Conservation (phyloP, 148 eudicot genomes). For the Rhododendron williamsianum region DNA sequence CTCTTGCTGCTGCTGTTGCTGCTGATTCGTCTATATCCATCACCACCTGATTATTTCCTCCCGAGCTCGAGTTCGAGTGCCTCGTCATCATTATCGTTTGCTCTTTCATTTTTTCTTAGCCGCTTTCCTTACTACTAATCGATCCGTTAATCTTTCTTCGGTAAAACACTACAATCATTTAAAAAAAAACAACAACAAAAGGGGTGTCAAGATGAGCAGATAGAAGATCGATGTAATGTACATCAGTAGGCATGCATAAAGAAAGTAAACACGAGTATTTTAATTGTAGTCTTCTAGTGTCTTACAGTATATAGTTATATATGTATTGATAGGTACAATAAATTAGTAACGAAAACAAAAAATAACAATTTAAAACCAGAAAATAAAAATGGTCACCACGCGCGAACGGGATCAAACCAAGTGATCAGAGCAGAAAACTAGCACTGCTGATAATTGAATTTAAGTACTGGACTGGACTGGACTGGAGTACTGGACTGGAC, state of each 20-base stretch:
- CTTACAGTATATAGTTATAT: no score
- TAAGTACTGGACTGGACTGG: not conserved
- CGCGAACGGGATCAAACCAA: not conserved
- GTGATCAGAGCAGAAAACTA: not conserved
- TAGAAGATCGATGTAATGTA: not conserved
- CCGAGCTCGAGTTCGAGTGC: not conserved
- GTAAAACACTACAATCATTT: no score
- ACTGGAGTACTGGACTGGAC: no score
- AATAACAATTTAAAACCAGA: not conserved
- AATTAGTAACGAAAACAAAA: no score
- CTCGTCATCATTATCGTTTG: not conserved
- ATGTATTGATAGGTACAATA: not conserved
- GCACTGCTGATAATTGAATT: not conserved
- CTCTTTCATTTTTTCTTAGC: not conserved
- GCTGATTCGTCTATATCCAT: conserved; percentile 41
- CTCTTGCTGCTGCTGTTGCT: not conserved
- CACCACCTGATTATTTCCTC: conserved; percentile 23
- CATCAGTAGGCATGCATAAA: not conserved
- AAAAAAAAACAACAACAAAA: not conserved
- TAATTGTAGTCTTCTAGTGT: not conserved
- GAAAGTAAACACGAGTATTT: not conserved
- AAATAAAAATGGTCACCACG: not conserved
- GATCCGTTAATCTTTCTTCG: not conserved
- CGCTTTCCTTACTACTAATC: not conserved
- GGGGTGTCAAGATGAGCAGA: not conserved